Percentiles rank a stretch among this genome's conserved stretches.
phyloP scores from a whole-genome alignment of 768 basidiomycete species.

The Mycena polygramma region DNA sequence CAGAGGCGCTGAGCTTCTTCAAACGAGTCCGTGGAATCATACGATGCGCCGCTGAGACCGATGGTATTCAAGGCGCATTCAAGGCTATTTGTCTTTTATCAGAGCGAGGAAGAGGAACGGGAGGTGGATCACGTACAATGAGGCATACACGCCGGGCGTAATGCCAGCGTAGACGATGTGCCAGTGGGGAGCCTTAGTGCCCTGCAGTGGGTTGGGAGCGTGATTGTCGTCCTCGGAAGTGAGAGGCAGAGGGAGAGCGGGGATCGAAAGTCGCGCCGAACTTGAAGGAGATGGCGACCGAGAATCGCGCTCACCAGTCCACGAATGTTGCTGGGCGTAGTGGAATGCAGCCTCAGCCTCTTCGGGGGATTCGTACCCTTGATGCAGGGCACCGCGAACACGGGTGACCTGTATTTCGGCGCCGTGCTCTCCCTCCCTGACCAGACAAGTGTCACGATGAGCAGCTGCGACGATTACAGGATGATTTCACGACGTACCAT shows the following conservation, averaged over 20 bases:
- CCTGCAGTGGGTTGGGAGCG: neutral
- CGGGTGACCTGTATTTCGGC: neutral
- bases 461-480: no score
- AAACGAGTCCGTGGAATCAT: neutral
- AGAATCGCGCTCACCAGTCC: neutral
- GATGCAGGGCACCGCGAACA: neutral
- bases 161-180: constrained; percentile 1
- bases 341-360: neutral
- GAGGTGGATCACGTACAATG: neutral
- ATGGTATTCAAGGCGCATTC: neutral
- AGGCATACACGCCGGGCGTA: neutral
- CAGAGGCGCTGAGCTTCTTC: neutral
- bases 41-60: neutral
- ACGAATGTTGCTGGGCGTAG: neutral
- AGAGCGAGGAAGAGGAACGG: no score
- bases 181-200: neutral
- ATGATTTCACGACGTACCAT: no score
- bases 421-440: neutral
- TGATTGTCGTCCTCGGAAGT: neutral
- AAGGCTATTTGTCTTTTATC: neutral
- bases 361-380: neutral
- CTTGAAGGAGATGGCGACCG: neutral
- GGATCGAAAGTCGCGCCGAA: no score
- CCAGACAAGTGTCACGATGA: no score
- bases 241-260: neutral